Evolutionary conservation across 1,284 basidiomycete species (phyloP), one percentile per base, ranked within the genome.

Genomic region (Malassezia globosa): DNA sequence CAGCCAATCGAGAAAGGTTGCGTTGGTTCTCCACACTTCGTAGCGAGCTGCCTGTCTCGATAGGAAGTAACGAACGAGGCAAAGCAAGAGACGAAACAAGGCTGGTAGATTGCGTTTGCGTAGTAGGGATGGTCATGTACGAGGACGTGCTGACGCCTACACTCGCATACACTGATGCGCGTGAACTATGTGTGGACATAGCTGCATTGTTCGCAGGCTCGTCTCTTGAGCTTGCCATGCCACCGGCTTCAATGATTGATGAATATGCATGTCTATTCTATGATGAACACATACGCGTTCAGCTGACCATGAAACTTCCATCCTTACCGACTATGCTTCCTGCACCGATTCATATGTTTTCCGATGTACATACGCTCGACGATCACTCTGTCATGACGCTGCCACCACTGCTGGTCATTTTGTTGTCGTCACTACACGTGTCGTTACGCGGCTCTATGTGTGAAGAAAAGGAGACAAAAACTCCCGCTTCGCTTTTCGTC

Each of bases 91-190:
- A n/a, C n/a, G n/a, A n/a, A n/a, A n/a, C n/a, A n/a, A n/a, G n/a
- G n/a, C n/a, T 31, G 29, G 4, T 31, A 31, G 29, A 11, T 31
- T 31, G 16, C 11, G 29, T 31, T 13, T 11, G 16, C 29, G 11
- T 31, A 31, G 29, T 16, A 16, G 29, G 11, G 29, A 31, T 31
- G 29, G 29, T 21, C 7, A 41, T 41, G 26, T 27, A 27, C 3
- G 16, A 26, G 24, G 24, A 16, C 18, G 22, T 43, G 31, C 18
- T 43, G 21, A 18, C 41, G 31, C 48, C 42, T 2, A 46, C 42
- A 34, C 43, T 45, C 7, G 48, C 48, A n/a, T 46, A 45, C 7
- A 24, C 22, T 19, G 48, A 51, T 27, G 49, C 49, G n/a, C 43
- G 44, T 21, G 38, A 38, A n/a, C 18, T 46, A 18, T 36, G 49